These are phyloP conservation scores for Blastomyces percursus DNA, from an alignment of 2,329 filamentous ascomycete species.

Conservation along the genomic window DNA sequence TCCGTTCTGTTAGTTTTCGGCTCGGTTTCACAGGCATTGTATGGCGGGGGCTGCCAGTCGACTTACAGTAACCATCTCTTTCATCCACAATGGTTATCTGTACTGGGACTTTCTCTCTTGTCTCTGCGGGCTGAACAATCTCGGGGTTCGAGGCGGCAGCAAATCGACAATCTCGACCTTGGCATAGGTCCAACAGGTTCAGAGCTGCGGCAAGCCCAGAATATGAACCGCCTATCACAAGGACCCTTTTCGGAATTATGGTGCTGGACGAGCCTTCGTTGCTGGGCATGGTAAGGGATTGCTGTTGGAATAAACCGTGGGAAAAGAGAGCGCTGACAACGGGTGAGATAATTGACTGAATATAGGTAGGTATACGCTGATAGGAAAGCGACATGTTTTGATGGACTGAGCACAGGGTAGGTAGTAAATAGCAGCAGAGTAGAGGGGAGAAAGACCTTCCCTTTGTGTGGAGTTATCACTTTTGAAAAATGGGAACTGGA, in stretches of 20 bases:
- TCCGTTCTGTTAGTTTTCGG: neutral
- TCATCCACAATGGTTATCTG: conserved; percentile 64
- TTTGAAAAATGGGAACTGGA: neutral
- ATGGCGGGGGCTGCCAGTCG: neutral
- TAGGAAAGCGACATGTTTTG: neutral
- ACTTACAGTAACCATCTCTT: conserved; percentile 63
- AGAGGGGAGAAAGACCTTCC: no score
- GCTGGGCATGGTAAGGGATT: conserved; percentile 25
- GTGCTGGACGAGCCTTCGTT: neutral
- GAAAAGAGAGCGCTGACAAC: neutral
- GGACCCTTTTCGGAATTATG: conserved; percentile 38
- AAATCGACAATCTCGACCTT: conserved; percentile 43
- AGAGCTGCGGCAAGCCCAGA: conserved; percentile 54
- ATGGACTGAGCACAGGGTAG: neutral
- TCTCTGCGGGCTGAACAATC: conserved; percentile 14
- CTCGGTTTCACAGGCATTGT: conserved; percentile 4
- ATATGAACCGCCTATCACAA: conserved; percentile 63
- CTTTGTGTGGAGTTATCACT: neutral
- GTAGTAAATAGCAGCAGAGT: no score
- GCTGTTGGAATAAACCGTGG: neutral
- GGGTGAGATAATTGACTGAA: neutral
- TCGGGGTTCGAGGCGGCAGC: conserved; percentile 6
- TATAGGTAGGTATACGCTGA: neutral
- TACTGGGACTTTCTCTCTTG: conserved; percentile 39
- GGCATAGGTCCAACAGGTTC: conserved; percentile 56